A percentile compares a stretch with the other conserved stretches of the same genome.
Evolutionary conservation across 208 protist species (phyloP).

Genomic region (Tetramitus jugosus): DNA sequence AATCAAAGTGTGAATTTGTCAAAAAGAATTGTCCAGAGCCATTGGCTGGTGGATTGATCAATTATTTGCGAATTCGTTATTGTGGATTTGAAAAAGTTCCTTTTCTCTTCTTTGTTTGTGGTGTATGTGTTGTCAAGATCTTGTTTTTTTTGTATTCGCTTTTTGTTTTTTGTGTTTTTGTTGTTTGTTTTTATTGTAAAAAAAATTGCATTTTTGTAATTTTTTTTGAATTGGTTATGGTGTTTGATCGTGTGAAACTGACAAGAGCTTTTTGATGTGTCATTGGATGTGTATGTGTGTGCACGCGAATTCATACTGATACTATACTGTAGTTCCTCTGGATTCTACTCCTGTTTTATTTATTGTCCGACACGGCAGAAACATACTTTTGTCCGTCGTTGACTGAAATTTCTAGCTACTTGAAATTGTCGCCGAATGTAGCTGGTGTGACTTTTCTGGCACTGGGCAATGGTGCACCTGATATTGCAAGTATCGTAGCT

Average conservation of each 20-base stretch:
- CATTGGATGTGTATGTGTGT: no score
- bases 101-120: not conserved
- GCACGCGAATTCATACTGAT: no score
- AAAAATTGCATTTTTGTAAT: no score
- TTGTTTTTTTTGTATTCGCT: not conserved
- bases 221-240: no score
- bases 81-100: constrained; percentile 5
- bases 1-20: not conserved
- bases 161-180: not conserved
- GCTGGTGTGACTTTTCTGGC: constrained; percentile 19
- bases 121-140: not conserved
- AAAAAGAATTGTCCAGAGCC: constrained; percentile 18
- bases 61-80: constrained; percentile 10
- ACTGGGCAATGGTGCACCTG: constrained; percentile 9
- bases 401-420: constrained; percentile 7
- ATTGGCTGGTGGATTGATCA: constrained; percentile 15
- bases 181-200: not conserved
- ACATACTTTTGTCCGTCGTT: not conserved
- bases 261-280: no score
- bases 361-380: not conserved
- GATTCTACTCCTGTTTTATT: no score
- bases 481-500: not conserved
- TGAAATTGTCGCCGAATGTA: constrained; percentile 8
- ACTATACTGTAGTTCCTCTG: no score
- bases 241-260: no score